Conservation (phyloP, 371 early-diverging fungal species). For the Entomophthora muscae region DNA sequence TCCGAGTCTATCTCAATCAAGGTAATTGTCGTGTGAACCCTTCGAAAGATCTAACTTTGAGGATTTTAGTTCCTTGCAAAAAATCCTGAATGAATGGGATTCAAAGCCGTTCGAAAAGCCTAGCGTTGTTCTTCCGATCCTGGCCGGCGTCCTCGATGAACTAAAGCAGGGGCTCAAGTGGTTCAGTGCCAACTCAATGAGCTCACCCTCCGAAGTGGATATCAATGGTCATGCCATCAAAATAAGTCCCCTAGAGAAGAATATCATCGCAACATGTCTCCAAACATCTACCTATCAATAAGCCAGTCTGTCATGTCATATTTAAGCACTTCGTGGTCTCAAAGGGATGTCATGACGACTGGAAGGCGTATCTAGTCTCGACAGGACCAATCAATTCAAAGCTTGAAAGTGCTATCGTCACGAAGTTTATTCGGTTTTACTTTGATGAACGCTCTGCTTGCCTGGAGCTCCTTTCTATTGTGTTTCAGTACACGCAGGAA, state of each 20-base stretch:
- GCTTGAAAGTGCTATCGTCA: not conserved
- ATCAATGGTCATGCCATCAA: not conserved
- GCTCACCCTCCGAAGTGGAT: not conserved
- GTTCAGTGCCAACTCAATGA: not conserved
- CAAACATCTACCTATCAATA: not conserved
- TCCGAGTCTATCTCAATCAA: not conserved
- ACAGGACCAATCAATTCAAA: not conserved
- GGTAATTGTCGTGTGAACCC: not conserved
- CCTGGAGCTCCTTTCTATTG: not conserved
- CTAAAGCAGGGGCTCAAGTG: not conserved
- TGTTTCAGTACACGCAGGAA: not conserved
- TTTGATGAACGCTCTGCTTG: not conserved
- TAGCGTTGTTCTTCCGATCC: not conserved
- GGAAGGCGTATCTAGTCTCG: not conserved
- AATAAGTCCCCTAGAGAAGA: not conserved
- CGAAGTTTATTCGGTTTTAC: not conserved
- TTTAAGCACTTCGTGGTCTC: not conserved
- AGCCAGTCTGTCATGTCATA: not conserved
- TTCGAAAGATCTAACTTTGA: not conserved
- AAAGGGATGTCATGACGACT: not conserved
- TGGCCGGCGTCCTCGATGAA: not conserved
- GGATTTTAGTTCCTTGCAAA: not conserved
- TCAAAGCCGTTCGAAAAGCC: not conserved
- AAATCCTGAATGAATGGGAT: not conserved
- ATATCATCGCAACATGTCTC: not conserved